Conservation (phyloP, 2,329 filamentous ascomycete genomes). For the Teratosphaeria destructans region DNA sequence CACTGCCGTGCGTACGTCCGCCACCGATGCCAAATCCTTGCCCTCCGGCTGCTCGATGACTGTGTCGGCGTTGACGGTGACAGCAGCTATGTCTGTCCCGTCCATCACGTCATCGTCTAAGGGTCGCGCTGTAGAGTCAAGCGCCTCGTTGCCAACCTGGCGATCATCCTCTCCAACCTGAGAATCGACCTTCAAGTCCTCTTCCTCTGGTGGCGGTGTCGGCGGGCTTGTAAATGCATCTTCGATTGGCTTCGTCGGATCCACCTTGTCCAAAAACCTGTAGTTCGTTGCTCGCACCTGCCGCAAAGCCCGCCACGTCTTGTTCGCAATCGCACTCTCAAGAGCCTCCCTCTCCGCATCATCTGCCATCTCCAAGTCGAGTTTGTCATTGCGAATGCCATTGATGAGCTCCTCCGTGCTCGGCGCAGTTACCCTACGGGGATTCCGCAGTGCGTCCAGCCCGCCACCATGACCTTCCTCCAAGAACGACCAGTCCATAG, state of each 20-base stretch:
- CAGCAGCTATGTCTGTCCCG: neutral
- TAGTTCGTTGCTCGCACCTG: slow-evolving; percentile 66
- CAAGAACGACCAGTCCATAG: slow-evolving; percentile 69
- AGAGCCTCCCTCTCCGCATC: slow-evolving; percentile 48
- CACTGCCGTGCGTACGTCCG: neutral
- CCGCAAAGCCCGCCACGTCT: slow-evolving; percentile 80
- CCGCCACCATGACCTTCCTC: slow-evolving; percentile 53
- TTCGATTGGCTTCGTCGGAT: slow-evolving; percentile 62
- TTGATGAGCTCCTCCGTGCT: slow-evolving; percentile 59
- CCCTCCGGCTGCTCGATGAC: neutral
- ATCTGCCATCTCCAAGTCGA: slow-evolving; percentile 75
- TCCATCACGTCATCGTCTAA: neutral
- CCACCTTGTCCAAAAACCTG: slow-evolving; percentile 74
- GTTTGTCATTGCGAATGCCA: slow-evolving; percentile 66
- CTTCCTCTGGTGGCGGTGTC: neutral
- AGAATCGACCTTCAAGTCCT: neutral
- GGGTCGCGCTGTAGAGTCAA: neutral
- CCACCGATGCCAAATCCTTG: neutral
- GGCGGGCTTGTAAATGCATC: neutral
- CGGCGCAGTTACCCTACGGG: slow-evolving; percentile 55
- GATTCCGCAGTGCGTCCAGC: slow-evolving; percentile 59
- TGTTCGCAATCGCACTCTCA: slow-evolving; percentile 69
- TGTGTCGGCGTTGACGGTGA: neutral
- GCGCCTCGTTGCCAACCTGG: neutral
- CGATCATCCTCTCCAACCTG: neutral